Evolutionary conservation across 2,329 filamentous ascomycete species (phyloP), one percentile per base, ranked within the genome.

Genomic region (Cercospora beticola): DNA sequence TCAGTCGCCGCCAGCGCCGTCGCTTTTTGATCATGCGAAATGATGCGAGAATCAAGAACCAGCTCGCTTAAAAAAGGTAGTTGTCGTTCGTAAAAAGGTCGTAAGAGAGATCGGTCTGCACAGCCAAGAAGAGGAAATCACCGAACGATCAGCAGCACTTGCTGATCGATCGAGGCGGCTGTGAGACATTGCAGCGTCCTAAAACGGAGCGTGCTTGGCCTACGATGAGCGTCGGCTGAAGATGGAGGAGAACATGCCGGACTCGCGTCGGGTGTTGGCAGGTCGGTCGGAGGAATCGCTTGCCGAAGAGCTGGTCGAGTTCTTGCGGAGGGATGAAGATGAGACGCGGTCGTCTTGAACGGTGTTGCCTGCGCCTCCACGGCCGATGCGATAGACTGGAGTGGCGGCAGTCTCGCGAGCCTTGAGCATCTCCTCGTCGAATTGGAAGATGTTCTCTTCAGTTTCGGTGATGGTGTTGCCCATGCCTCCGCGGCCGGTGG

Each of bases 381-480:
- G 83, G 54, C 88, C 88, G 71, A 89, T 85, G 77, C 88, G 86
- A 82, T 88, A 89, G 70, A 89, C 84, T 18, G 88, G 88, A 2
- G 87, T 86, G 12, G 52, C 57, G 28, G 71, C 70, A 54, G 64
- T 67, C 58, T 84, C 81, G 66, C 84, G 82, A 70, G 86, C 81
- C 67, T 84, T 84, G 73, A 87, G 83, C 62, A 90, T 83, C 75
- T 90, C 88, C 80, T 90, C 88, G 78, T 90, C 88, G 80, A 92
- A 92, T 78, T 84, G 86, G 83, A 89, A 89, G 77, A 89, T 88
- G 75, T 86, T 83, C 49, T 86, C 83, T 73, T 89, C 79, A 68
- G 79, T 78, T 68, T 84, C 62, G 84, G 79, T 74, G 83, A 82
- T 83, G 68, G 86, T 84, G 76, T 89, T 89, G 74, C 86, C 87